Percentiles rank a stretch among this genome's conserved stretches.
phyloP scores from a whole-genome alignment of 2,329 filamentous ascomycete genomes.

The Septoria petroselini region DNA sequence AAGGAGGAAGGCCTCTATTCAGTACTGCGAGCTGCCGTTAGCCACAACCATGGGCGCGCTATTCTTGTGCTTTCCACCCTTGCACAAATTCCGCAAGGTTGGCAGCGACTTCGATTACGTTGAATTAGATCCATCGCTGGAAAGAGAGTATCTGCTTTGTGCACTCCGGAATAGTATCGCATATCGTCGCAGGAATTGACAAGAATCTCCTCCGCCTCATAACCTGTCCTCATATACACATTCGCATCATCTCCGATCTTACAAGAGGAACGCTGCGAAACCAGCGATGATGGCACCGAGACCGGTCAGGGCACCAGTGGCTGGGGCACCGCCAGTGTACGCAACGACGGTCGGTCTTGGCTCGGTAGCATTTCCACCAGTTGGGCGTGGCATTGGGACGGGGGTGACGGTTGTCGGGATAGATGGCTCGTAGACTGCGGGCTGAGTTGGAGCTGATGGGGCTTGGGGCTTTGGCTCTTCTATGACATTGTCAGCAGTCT shows the following conservation, averaged over 20 bases:
- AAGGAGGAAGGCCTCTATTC: no score
- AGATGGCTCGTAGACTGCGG: background rate
- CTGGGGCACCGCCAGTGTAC: constrained; percentile 13
- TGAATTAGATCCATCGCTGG: constrained; percentile 7
- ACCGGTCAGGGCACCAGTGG: constrained; percentile 11
- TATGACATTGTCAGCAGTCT: no score
- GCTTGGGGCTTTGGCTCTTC: background rate
- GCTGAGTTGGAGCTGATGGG: background rate
- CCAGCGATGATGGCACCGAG: constrained; percentile 15
- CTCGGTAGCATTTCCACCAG: background rate
- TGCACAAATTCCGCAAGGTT: no score
- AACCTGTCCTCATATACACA: background rate
- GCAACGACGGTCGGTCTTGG: background rate
- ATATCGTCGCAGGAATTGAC: background rate
- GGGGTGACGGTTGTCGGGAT: background rate
- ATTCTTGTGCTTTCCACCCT: no score
- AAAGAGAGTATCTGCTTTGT: background rate
- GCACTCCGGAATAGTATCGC: background rate
- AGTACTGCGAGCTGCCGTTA: no score
- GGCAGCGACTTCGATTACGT: constrained; percentile 4
- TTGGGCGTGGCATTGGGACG: background rate
- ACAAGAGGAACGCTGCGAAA: constrained; percentile 11
- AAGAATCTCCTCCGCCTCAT: background rate
- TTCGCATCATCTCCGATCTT: background rate
- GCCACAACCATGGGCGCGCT: no score